Conservation (phyloP, 1,139 yeast genomes). For the Protomyces pachydermus region DNA sequence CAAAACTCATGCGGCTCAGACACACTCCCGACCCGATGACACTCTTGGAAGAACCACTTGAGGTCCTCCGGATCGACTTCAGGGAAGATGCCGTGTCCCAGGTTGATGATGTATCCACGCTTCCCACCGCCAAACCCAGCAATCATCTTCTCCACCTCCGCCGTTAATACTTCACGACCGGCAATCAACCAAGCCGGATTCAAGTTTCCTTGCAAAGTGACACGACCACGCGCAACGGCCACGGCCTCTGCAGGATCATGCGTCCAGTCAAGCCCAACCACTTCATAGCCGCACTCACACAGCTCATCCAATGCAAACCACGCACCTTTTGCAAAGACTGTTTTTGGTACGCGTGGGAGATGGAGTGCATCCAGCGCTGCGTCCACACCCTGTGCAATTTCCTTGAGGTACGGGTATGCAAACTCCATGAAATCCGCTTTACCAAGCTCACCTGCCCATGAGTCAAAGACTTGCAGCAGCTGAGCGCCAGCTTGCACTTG, state of each 20-base stretch:
- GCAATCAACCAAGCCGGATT: constrained; percentile 97
- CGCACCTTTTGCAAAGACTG: constrained; percentile 92
- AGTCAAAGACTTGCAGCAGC: constrained; percentile 90
- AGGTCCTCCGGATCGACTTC: constrained; percentile 29
- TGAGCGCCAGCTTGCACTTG: constrained; percentile 98
- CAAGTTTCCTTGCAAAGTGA: constrained; percentile 86
- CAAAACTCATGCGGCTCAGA: constrained; percentile 18
- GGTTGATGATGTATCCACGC: constrained; percentile 42
- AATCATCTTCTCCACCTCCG: constrained; percentile 82
- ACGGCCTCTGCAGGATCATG: constrained; percentile 84
- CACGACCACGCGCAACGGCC: constrained; percentile 68
- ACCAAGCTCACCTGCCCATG: constrained; percentile 97
- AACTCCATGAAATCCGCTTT: constrained; percentile 83
- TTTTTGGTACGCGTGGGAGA: constrained; percentile 72
- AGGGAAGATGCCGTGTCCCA: constrained; percentile 29
- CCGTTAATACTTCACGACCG: constrained; percentile 67
- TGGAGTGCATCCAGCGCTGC: constrained; percentile 66
- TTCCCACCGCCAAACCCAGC: constrained; percentile 88
- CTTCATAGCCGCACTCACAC: constrained; percentile 78
- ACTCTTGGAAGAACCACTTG: constrained; percentile 26
- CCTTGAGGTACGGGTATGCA: constrained; percentile 78
- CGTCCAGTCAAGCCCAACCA: constrained; percentile 88
- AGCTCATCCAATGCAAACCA: constrained; percentile 92
- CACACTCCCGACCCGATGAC: constrained; percentile 27
- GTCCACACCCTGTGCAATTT: constrained; percentile 69